Percentiles rank a stretch among this genome's conserved stretches.
phyloP scores from a whole-genome alignment of 106 monocot species.

The Narthecium ossifragum region DNA sequence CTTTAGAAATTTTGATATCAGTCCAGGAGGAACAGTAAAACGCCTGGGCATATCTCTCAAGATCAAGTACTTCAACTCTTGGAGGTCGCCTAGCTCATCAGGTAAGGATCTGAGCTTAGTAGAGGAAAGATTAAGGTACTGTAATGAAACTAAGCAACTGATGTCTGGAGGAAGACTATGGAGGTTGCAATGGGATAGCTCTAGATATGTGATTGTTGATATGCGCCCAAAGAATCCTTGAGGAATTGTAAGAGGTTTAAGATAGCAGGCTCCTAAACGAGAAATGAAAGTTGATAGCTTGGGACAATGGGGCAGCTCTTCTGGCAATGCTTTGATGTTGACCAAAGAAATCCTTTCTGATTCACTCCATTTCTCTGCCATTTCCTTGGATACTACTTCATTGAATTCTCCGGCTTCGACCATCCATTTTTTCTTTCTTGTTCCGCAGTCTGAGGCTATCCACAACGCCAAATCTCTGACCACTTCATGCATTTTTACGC shows the following conservation, averaged over 20 bases:
- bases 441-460: conserved; percentile 15
- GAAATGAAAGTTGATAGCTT: neutral
- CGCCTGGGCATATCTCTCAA: neutral
- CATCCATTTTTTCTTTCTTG: conserved; percentile 2
- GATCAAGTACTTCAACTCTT: conserved; percentile 1
- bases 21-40: neutral
- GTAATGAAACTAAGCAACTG: neutral
- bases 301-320: neutral
- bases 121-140: conserved; percentile 18
- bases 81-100: neutral
- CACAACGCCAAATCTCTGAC: conserved; percentile 9
- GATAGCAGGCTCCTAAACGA: neutral
- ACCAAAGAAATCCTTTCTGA: neutral
- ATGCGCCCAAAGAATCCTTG: neutral
- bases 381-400: neutral
- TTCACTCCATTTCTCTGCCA: neutral
- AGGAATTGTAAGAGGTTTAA: neutral
- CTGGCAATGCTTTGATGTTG: neutral
- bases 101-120: conserved; percentile 13
- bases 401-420: neutral
- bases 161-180: conserved; percentile 10
- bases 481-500: conserved; percentile 16
- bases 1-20: neutral
- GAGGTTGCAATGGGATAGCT: conserved; percentile 2
- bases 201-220: conserved; percentile 4